Percentiles rank a stretch among this genome's conserved stretches.
phyloP scores from a whole-genome alignment of 129 eudicot species.

The Dittrichia graveolens region DNA sequence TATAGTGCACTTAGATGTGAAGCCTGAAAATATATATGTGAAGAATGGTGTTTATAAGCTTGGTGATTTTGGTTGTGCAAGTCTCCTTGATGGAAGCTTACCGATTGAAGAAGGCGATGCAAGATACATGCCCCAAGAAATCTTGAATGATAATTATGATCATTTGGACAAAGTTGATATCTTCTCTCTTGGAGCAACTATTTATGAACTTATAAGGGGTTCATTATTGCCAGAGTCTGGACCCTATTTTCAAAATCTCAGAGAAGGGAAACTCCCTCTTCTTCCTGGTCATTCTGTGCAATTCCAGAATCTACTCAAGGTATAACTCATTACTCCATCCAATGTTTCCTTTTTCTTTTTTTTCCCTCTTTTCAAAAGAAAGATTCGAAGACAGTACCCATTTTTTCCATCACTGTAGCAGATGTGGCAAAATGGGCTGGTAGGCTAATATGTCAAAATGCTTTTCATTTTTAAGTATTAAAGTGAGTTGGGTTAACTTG shows the following conservation, averaged over 20 bases:
- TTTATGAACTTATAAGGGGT: slow-evolving; percentile 74
- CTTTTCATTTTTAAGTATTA: no score
- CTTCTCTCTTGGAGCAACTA: slow-evolving; percentile 81
- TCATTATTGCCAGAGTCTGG: slow-evolving; percentile 76
- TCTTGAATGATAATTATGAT: slow-evolving; percentile 81
- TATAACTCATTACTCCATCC: slow-evolving; percentile 3
- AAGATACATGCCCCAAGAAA: slow-evolving; percentile 96
- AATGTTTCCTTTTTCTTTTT: neutral
- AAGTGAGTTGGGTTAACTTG: no score
- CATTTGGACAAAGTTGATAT: slow-evolving; percentile 90
- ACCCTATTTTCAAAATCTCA: slow-evolving; percentile 59
- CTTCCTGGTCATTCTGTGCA: slow-evolving; percentile 83
- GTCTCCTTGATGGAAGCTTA: slow-evolving; percentile 71
- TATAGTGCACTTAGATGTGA: slow-evolving; percentile 83
- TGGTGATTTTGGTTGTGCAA: slow-evolving; percentile 98
- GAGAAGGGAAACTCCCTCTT: slow-evolving; percentile 80
- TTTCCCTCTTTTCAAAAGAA: neutral
- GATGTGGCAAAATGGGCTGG: no score
- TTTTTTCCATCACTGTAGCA: no score
- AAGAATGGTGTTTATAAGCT: slow-evolving; percentile 77
- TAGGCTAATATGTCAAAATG: no score
- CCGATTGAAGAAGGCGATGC: slow-evolving; percentile 97
- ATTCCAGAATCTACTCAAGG: slow-evolving; percentile 83
- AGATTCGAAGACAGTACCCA: neutral
- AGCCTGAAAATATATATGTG: slow-evolving; percentile 88